phyloP scores from a whole-genome alignment of 2,329 filamentous ascomycete species.

The Thelonectria olida region DNA sequence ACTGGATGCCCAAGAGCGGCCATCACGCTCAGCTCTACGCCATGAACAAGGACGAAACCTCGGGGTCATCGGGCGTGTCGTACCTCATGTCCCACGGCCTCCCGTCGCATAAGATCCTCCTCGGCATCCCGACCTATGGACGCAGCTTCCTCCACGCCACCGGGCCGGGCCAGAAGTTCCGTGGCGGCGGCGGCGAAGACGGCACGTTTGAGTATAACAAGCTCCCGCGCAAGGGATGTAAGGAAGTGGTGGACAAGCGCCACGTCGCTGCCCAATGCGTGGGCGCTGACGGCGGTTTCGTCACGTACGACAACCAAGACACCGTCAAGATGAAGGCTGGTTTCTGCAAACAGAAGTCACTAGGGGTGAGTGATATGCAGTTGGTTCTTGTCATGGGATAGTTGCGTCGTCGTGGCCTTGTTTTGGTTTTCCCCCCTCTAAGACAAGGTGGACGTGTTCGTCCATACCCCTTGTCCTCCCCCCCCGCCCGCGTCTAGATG shows the following conservation, averaged over 20 bases:
- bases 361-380: conserved; percentile 63
- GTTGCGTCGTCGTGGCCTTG: conserved; percentile 16
- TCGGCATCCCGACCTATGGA: conserved; percentile 81
- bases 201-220: conserved; percentile 79
- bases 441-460: conserved; percentile 19
- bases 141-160: conserved; percentile 75
- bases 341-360: conserved; percentile 75
- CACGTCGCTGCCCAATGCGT: conserved; percentile 76
- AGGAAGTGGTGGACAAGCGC: conserved; percentile 74
- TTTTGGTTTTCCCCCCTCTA: conserved; percentile 16
- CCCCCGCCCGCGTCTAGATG: conserved; percentile 12
- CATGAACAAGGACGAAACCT: conserved; percentile 67
- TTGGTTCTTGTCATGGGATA: conserved; percentile 13
- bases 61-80: conserved; percentile 71
- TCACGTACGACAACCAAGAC: conserved; percentile 81
- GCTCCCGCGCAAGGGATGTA: conserved; percentile 68
- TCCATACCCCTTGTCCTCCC: background rate
- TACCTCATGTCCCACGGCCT: conserved; percentile 74
- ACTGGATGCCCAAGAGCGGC: conserved; percentile 73
- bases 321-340: conserved; percentile 80
- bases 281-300: conserved; percentile 78
- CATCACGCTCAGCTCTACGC: conserved; percentile 81
- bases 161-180: conserved; percentile 71
- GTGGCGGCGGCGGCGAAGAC: conserved; percentile 66
- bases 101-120: conserved; percentile 74